Evolutionary conservation across 768 basidiomycete species (phyloP).

Genomic region (Phylloporus sp.): DNA sequence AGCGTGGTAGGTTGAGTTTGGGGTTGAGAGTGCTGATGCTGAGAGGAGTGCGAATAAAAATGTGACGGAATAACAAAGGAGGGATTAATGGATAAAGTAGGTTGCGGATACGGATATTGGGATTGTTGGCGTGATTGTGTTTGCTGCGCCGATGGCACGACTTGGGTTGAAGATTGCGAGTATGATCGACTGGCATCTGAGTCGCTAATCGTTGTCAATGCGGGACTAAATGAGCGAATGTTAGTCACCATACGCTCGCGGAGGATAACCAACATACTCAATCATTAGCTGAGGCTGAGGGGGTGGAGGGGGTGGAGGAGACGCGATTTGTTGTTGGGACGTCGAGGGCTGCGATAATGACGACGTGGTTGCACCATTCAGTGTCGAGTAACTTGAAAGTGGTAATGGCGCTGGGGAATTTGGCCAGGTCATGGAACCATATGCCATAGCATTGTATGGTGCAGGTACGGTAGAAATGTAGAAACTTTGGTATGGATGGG

Average conservation of each 20-base stretch:
- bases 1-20: conserved; percentile 54
- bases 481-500: conserved; percentile 39
- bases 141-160: conserved; percentile 32
- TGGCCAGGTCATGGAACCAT: conserved; percentile 49
- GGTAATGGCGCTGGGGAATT: conserved; percentile 44
- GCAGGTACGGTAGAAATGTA: conserved; percentile 39
- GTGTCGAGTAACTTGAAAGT: conserved; percentile 69
- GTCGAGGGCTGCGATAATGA: conserved; percentile 31
- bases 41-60: conserved; percentile 35
- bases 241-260: conserved; percentile 13
- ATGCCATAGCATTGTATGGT: conserved; percentile 52
- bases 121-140: conserved; percentile 35
- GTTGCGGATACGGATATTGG: conserved; percentile 39
- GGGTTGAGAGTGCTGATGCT: conserved; percentile 27
- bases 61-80: conserved; percentile 36
- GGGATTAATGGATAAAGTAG: conserved; percentile 42
- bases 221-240: conserved; percentile 41
- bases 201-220: conserved; percentile 56
- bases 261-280: conserved; percentile 47
- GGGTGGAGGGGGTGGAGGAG: conserved; percentile 21
- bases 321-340: conserved; percentile 30
- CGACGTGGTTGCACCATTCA: conserved; percentile 69
- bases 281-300: conserved; percentile 51
- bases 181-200: conserved; percentile 44
- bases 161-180: conserved; percentile 40